Evolutionary conservation across 208 protist genomes (phyloP).

Genomic region (Vickermania ingenoplastis): DNA sequence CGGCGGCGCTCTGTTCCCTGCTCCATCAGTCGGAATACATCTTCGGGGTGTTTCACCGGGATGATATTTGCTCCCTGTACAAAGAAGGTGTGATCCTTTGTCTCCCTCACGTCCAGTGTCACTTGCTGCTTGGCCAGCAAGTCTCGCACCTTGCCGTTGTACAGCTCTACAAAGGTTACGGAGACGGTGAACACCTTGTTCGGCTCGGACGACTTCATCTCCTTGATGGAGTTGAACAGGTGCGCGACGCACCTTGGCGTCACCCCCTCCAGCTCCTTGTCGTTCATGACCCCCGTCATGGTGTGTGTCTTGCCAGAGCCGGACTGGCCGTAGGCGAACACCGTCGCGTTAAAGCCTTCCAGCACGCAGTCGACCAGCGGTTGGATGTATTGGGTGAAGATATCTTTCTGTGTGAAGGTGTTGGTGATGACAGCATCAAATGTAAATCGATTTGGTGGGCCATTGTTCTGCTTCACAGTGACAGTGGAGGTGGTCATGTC

Average conservation of each 20-base stretch:
- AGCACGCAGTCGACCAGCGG: constrained; percentile 82
- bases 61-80: constrained; percentile 65
- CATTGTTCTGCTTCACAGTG: constrained; percentile 39
- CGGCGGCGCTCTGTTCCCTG: constrained; percentile 82
- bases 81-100: constrained; percentile 79
- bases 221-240: constrained; percentile 64
- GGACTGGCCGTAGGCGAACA: constrained; percentile 94
- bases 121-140: constrained; percentile 82
- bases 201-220: constrained; percentile 21
- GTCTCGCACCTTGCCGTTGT: constrained; percentile 87
- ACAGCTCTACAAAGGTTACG: constrained; percentile 80
- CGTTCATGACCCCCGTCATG: constrained; percentile 71
- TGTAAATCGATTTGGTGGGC: constrained; percentile 70
- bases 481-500: constrained; percentile 68
- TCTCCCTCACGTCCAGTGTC: constrained; percentile 67
- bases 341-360: constrained; percentile 88
- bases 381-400: constrained; percentile 83
- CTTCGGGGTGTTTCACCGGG: constrained; percentile 66
- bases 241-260: constrained; percentile 73
- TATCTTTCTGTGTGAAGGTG: constrained; percentile 77
- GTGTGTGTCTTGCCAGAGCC: constrained; percentile 93
- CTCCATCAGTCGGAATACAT: constrained; percentile 73
- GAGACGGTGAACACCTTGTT: constrained; percentile 53
- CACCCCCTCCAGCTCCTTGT: constrained; percentile 53
- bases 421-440: constrained; percentile 89